Evolutionary conservation across 306 rosid genomes (phyloP).

Genomic region (Canavalia ensiformis): DNA sequence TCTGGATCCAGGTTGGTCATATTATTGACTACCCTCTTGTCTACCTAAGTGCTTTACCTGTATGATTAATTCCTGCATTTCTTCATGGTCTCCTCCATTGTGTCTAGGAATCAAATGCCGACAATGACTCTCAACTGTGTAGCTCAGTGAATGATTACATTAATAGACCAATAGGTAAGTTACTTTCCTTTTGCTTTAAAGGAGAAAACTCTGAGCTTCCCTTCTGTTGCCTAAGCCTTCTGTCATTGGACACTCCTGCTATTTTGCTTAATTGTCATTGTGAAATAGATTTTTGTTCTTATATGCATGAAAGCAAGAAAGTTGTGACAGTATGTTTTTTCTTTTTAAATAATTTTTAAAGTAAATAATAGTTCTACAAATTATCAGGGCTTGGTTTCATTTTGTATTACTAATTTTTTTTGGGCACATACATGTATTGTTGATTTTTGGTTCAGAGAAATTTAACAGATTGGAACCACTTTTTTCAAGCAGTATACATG

Average conservation of each 20-base stretch:
- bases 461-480: constrained; percentile 15
- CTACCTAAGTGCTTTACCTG: constrained; percentile 14
- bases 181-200: constrained; percentile 30
- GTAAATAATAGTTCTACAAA: neutral
- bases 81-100: constrained; percentile 23
- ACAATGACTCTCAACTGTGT: constrained; percentile 74
- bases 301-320: constrained; percentile 12
- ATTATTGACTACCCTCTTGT: constrained; percentile 24
- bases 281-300: constrained; percentile 5
- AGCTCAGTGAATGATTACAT: constrained; percentile 77
- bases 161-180: constrained; percentile 79
- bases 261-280: constrained; percentile 13
- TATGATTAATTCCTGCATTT: constrained; percentile 22
- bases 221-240: constrained; percentile 16
- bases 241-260: neutral
- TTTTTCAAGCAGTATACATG: neutral
- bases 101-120: constrained; percentile 82
- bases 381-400: neutral
- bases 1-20: constrained; percentile 92
- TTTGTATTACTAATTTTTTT: neutral
- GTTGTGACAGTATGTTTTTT: neutral
- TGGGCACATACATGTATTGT: neutral
- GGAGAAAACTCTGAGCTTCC: constrained; percentile 7
- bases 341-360: neutral
- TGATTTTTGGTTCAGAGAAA: neutral